These are phyloP conservation scores for Cystofilobasidium macerans DNA, from an alignment of 768 basidiomycete species.

Conservation along the genomic window DNA sequence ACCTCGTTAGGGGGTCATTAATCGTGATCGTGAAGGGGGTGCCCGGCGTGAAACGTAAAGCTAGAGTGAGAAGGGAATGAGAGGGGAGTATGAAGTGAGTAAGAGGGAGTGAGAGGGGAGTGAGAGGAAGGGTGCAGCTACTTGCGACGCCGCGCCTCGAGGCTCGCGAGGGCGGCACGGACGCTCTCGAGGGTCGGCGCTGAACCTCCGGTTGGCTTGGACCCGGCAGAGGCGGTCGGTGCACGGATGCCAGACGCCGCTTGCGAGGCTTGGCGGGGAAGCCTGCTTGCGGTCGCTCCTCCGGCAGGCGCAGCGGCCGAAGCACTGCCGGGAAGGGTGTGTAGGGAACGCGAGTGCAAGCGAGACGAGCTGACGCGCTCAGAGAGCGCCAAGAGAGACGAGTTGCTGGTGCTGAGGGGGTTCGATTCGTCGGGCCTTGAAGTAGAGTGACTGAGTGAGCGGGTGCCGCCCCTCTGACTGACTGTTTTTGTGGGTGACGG, in stretches of 20 bases:
- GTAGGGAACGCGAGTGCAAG: neutral
- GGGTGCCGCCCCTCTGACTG: neutral
- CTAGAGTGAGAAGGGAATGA: neutral
- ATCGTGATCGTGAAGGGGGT: neutral
- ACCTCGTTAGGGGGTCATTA: neutral
- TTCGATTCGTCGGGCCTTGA: neutral
- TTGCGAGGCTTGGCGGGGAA: neutral
- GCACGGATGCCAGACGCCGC: neutral
- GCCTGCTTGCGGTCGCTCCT: neutral
- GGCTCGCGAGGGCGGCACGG: neutral
- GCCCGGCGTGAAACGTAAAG: no score
- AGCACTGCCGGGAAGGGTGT: neutral
- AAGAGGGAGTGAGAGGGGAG: no score
- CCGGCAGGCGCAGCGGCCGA: neutral
- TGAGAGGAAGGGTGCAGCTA: neutral
- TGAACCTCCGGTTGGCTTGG: neutral
- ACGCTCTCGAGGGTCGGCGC: constrained; percentile 4
- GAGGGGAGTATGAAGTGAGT: neutral
- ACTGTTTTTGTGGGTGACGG: neutral
- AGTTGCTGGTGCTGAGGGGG: neutral
- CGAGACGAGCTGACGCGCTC: neutral
- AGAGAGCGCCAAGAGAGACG: neutral
- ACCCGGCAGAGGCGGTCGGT: neutral
- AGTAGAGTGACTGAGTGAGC: neutral
- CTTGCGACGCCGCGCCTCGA: neutral